Base-by-base conservation (phyloP, 805 yeast species). In the Jamesozyma lodderae region DNA sequence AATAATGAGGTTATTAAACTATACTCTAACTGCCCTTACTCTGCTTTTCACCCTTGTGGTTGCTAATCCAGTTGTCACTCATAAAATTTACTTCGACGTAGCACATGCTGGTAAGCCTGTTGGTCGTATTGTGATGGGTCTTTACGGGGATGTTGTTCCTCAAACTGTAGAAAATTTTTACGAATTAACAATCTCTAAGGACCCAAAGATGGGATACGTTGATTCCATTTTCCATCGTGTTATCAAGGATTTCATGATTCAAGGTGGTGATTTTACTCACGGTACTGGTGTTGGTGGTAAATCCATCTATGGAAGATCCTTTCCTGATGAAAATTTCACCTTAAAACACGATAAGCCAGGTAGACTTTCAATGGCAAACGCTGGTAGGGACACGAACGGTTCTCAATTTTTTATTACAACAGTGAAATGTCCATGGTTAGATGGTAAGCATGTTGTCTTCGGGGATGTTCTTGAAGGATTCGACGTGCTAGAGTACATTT, bases 371-470 rank as follows among this genome's bases (percentile, higher is more conserved):
- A 81, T 81, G 90, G 90, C 90, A 49, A 81, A 81, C 53, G 79
- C 86, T 23, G 90, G 90, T 48, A 74, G 59, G 45, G 69, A 80
- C 64, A 80, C 88, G 63, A 87, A 87, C 60, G 96, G 96, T 16
- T 86, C 95, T 26, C 96, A 87, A 66, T 88, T 88, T 61, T 88
- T 88, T 73, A 81, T 92, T 67, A 59, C 63, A 36, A 88, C 96
- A 20, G 95, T 82, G 17, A 72, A 75, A 25, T 85, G 96, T 40
- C 67, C 80, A 35, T 92, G 98, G 97, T 75, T 92, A 57, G 86
- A 92, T 57, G 92, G 94, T 47, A 77, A 69, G 52, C 98, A 92
- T 64, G 98, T 92, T 57, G 98, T 92, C 30, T 92, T 92, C 55
- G 98, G 98, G 48, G 85, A 86, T 66, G 96, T 92, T 40, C 41